phyloP scores from a whole-genome alignment of 306 rosid genomes.

The Alnus glutinosa region DNA sequence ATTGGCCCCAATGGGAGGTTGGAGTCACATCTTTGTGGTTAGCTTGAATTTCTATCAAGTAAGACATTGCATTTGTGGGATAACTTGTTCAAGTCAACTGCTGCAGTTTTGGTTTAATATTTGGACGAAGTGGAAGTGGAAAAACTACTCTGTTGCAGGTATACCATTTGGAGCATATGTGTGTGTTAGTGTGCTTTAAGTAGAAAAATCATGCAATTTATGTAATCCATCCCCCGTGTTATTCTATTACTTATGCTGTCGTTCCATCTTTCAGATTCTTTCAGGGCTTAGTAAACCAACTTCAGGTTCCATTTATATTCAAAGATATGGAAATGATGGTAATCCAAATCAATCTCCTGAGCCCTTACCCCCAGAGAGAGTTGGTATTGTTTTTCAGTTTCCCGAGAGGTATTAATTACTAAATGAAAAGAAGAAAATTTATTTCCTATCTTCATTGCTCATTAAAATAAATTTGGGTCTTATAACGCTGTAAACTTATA shows the following conservation, averaged over 20 bases:
- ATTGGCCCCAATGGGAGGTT: not conserved
- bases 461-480: not conserved
- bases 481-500: slow-evolving; percentile 15
- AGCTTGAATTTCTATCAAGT: not conserved
- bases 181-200: slow-evolving; percentile 8
- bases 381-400: slow-evolving; percentile 92
- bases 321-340: slow-evolving; percentile 70
- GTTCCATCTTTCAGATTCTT: slow-evolving; percentile 57
- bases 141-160: slow-evolving; percentile 95
- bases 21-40: not conserved
- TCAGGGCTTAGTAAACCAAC: slow-evolving; percentile 90
- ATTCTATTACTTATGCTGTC: not conserved
- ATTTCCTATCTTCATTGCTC: slow-evolving; percentile 13
- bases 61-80: slow-evolving; percentile 16
- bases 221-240: slow-evolving; percentile 8
- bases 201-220: slow-evolving; percentile 8
- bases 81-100: slow-evolving; percentile 31
- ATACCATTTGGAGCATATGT: not conserved
- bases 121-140: slow-evolving; percentile 91
- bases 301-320: slow-evolving; percentile 73
- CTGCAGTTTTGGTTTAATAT: slow-evolving; percentile 84
- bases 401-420: slow-evolving; percentile 74
- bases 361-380: slow-evolving; percentile 69
- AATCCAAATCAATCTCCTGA: slow-evolving; percentile 55
- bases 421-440: slow-evolving; percentile 10